Evolutionary conservation across 257 asterid genomes (phyloP).

Genomic region (Penstemon barbatus): DNA sequence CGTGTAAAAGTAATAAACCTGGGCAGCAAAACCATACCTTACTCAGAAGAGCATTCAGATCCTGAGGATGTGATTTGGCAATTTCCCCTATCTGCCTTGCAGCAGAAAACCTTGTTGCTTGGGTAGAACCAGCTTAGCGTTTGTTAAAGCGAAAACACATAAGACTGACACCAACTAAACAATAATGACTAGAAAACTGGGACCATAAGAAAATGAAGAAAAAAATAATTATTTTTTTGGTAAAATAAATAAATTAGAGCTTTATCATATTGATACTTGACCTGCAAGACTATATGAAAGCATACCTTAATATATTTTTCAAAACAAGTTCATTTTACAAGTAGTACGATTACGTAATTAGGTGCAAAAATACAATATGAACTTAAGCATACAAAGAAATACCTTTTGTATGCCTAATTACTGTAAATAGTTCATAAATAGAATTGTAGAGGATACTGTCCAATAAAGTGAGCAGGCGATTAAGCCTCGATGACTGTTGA

Average conservation of each 20-base stretch:
- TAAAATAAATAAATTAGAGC: too few species aligned
- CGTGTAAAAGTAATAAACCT: neutral
- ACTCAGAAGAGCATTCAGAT: constrained; percentile 78
- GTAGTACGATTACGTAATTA: neutral
- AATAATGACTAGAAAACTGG: constrained; percentile 12
- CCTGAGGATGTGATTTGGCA: constrained; percentile 97
- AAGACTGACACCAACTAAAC: constrained; percentile 18
- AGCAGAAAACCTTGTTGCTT: constrained; percentile 93
- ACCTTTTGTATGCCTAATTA: neutral
- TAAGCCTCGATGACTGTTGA: constrained; percentile 95
- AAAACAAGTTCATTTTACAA: neutral
- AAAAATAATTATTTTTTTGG: neutral
- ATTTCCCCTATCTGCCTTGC: constrained; percentile 98
- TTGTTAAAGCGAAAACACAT: constrained; percentile 51
- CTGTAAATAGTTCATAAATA: constrained; percentile 7
- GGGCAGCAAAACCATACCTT: constrained; percentile 52
- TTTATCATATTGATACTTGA: too few species aligned
- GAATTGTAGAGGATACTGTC: constrained; percentile 83
- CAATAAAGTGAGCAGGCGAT: constrained; percentile 89
- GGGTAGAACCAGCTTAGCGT: constrained; percentile 91
- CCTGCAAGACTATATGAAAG: neutral
- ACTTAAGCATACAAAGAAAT: neutral
- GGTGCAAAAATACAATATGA: neutral
- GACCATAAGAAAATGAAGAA: neutral
- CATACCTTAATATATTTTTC: neutral